Conservation (phyloP, 2,329 filamentous ascomycete genomes). For the Aspergillus luchuensis region DNA sequence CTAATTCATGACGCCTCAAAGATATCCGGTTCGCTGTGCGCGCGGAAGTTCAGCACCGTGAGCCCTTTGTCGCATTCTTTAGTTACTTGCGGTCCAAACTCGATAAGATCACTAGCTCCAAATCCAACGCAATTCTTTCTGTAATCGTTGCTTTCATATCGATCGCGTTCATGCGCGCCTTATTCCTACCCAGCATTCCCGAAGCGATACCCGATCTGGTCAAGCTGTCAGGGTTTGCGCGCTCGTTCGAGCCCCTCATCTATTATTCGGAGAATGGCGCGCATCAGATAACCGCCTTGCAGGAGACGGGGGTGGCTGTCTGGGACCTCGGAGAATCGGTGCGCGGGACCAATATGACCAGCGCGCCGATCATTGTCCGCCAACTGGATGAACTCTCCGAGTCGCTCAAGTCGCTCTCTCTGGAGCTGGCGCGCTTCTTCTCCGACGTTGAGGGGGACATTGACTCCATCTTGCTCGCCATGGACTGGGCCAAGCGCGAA, state of each 20-base stretch:
- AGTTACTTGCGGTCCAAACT: slow-evolving; percentile 64
- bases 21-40: slow-evolving; percentile 86
- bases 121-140: slow-evolving; percentile 66
- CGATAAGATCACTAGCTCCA: slow-evolving; percentile 66
- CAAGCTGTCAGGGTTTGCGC: slow-evolving; percentile 85
- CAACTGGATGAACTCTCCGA: slow-evolving; percentile 85
- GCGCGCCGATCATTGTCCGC: slow-evolving; percentile 79
- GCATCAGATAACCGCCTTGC: slow-evolving; percentile 80
- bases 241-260: slow-evolving; percentile 90
- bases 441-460: slow-evolving; percentile 91
- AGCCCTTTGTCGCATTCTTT: slow-evolving; percentile 76
- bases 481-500: slow-evolving; percentile 93
- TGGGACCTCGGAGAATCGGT: slow-evolving; percentile 95
- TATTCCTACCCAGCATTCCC: slow-evolving; percentile 68
- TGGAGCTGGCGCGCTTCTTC: slow-evolving; percentile 89
- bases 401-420: slow-evolving; percentile 77
- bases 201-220: slow-evolving; percentile 79
- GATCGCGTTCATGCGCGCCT: slow-evolving; percentile 63
- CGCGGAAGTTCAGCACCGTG: slow-evolving; percentile 84
- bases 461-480: slow-evolving; percentile 87
- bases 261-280: slow-evolving; percentile 92
- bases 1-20: slow-evolving; percentile 46
- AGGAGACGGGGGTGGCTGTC: slow-evolving; percentile 88
- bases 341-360: slow-evolving; percentile 85
- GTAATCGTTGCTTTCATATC: slow-evolving; percentile 64